Conservation (phyloP, 2,329 filamentous ascomycete genomes). For the Beauveria asiatica region DNA sequence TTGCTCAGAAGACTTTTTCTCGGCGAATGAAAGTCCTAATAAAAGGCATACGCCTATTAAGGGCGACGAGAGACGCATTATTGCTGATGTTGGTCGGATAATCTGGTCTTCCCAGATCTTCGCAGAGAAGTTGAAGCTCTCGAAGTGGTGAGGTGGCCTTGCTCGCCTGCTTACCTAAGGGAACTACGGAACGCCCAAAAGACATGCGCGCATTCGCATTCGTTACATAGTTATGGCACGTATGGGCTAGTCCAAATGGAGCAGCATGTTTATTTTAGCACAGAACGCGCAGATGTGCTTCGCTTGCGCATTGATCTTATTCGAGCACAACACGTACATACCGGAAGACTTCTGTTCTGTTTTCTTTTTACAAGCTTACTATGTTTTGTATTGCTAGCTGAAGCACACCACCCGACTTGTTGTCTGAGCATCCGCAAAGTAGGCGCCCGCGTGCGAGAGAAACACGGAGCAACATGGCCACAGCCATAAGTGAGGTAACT, state of each 20-base stretch:
- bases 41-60: slow-evolving; percentile 57
- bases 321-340: background rate
- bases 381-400: background rate
- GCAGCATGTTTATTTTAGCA: slow-evolving; percentile 5
- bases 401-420: background rate
- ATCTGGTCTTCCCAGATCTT: background rate
- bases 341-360: background rate
- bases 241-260: background rate
- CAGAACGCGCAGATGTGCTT: background rate
- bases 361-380: background rate
- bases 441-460: background rate
- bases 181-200: background rate
- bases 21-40: slow-evolving; percentile 49
- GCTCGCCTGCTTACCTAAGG: slow-evolving; percentile 7
- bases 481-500: slow-evolving; percentile 6
- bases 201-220: background rate
- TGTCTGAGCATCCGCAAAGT: background rate
- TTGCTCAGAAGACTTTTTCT: slow-evolving; percentile 55
- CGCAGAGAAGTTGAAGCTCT: background rate
- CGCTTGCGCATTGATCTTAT: slow-evolving; percentile 11
- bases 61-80: slow-evolving; percentile 60
- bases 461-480: slow-evolving; percentile 9
- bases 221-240: background rate
- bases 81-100: slow-evolving; percentile 21
- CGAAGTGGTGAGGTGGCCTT: slow-evolving; percentile 8